Evolutionary conservation across 2,329 filamentous ascomycete genomes (phyloP), one percentile per base, ranked within the genome.

Genomic region (Albifimbria verrucaria): DNA sequence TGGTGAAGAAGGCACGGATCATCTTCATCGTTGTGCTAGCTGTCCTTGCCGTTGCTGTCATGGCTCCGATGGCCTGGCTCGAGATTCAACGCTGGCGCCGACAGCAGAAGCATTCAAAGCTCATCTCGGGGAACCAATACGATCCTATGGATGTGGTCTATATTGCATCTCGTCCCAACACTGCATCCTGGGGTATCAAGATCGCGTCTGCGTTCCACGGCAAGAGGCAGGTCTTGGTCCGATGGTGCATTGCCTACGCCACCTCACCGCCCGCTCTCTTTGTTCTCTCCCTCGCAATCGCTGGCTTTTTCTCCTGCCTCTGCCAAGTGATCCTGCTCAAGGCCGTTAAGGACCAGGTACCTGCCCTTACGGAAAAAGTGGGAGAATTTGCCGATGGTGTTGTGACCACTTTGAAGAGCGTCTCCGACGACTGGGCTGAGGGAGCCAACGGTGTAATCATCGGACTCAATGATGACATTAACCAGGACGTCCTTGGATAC

Each of bases 131-230:
- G 59, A 77, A 87, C 52, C 81, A 83, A 25, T 85, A 86, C 65
- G 92, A 97, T 64, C 82, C 88, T 1, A 85, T 96, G 79, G 93
- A 97, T 66, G 85, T 92, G 32, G 83, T 96, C 42, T 96, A 97
- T 72, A 88, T 97, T 59, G 85, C 88, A 26, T 92, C 90, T 28
- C 84, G 91, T 21, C 92, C 93, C 2, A 84, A 87, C 61, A 90
- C 91, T 1, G 83, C 90, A 1, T 79, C 79, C 2, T 74, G 81
- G 24, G 93, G 92, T 41, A 81, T 96, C 67, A 87, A 82, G 71
- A 61, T 89, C 20, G 83, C 89, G 7, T 80, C 80, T 49, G 79
- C 76, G 53, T 85, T 93, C 71, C 82, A 81, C 50, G 70, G 82
- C 69, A 73, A 87, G 60, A 80, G 83, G 49, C 87, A 91, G 68